These are phyloP conservation scores for Hymenoscyphus salicellus DNA, from an alignment of 2,329 filamentous ascomycete species.

Conservation along the genomic window DNA sequence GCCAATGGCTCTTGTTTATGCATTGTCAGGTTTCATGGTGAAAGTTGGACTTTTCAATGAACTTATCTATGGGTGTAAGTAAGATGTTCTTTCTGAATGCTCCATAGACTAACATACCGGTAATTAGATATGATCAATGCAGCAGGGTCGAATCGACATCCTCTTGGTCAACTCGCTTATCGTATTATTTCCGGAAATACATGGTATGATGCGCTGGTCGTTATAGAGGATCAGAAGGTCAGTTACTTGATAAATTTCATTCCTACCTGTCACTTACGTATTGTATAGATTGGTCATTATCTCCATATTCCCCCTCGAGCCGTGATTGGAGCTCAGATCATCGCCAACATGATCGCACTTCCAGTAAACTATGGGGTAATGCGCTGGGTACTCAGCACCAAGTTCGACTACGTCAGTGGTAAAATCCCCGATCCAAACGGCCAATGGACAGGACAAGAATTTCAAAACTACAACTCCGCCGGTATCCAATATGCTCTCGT, in stretches of 20 bases:
- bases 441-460: constrained; percentile 58
- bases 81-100: too few species aligned
- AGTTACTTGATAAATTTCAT: too few species aligned
- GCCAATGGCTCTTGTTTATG: constrained; percentile 58
- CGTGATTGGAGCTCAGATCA: constrained; percentile 60
- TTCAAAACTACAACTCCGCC: constrained; percentile 51
- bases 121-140: constrained; percentile 48
- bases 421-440: constrained; percentile 50
- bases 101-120: too few species aligned
- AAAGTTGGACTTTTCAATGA: constrained; percentile 59
- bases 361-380: constrained; percentile 61
- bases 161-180: constrained; percentile 56
- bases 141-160: constrained; percentile 50
- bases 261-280: too few species aligned
- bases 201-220: constrained; percentile 57
- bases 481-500: constrained; percentile 60
- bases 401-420: constrained; percentile 54
- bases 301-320: constrained; percentile 58
- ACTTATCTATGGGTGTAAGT: constrained; percentile 51
- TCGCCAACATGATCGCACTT: constrained; percentile 56
- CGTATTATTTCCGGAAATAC: constrained; percentile 60
- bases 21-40: constrained; percentile 53
- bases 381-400: constrained; percentile 56
- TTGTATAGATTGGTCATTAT: constrained; percentile 52
- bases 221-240: constrained; percentile 58